Evolutionary conservation across 2,329 filamentous ascomycete genomes (phyloP).

Genomic region (Pseudogymnoascus sp.): DNA sequence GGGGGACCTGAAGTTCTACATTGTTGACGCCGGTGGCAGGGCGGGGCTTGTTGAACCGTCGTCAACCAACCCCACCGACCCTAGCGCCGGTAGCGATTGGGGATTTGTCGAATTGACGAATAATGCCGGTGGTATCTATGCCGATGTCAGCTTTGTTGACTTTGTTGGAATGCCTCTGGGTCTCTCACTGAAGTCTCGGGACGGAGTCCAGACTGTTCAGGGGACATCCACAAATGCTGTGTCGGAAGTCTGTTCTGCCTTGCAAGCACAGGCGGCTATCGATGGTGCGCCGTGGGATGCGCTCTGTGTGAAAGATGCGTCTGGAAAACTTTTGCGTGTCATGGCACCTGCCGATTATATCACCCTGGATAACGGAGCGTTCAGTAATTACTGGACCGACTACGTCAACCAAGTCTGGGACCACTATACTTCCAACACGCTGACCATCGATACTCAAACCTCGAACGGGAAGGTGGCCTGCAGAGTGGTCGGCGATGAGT

Average conservation of each 20-base stretch:
- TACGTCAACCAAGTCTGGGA: slow-evolving; percentile 42
- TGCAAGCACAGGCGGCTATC: slow-evolving; percentile 46
- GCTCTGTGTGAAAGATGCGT: slow-evolving; percentile 31
- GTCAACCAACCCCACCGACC: slow-evolving; percentile 58
- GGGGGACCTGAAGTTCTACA: slow-evolving; percentile 56
- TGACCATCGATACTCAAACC: slow-evolving; percentile 61
- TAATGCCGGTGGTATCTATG: slow-evolving; percentile 55
- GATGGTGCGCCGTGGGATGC: slow-evolving; percentile 57
- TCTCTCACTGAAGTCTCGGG: slow-evolving; percentile 40
- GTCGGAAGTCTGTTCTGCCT: slow-evolving; percentile 44
- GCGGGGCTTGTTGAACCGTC: slow-evolving; percentile 70
- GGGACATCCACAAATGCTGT: slow-evolving; percentile 55
- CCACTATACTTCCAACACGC: slow-evolving; percentile 33
- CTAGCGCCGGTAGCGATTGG: slow-evolving; percentile 58
- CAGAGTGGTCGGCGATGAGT: slow-evolving; percentile 31
- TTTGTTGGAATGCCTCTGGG: slow-evolving; percentile 64
- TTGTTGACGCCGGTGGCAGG: slow-evolving; percentile 51
- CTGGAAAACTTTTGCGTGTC: slow-evolving; percentile 31
- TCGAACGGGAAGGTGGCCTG: slow-evolving; percentile 48
- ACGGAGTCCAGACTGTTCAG: slow-evolving; percentile 45
- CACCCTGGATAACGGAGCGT: slow-evolving; percentile 34
- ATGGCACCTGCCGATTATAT: slow-evolving; percentile 34
- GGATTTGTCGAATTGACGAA: slow-evolving; percentile 66
- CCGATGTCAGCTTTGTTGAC: slow-evolving; percentile 70
- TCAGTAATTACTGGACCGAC: slow-evolving; percentile 38